These are phyloP conservation scores for Tulasnella sp. DNA, from an alignment of 768 basidiomycete species.

Conservation along the genomic window DNA sequence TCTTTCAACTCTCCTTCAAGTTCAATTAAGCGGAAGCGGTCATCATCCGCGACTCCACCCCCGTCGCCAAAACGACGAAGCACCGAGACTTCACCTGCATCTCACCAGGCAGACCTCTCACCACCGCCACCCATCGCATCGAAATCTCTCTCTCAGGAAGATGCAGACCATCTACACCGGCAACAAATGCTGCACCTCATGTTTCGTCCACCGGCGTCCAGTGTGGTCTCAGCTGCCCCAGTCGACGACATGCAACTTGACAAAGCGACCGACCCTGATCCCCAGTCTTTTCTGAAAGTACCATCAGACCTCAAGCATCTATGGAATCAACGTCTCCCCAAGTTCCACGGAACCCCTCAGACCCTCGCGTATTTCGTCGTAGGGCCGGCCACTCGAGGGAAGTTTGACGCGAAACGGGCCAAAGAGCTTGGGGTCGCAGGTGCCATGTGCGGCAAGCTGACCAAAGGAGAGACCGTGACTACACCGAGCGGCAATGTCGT, in stretches of 20 bases:
- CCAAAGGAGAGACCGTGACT: slow-evolving; percentile 39
- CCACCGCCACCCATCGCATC: not conserved
- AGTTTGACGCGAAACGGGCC: slow-evolving; percentile 63
- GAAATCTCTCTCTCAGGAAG: not conserved
- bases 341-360: slow-evolving; percentile 2
- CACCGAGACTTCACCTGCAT: not conserved
- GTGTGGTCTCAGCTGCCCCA: not conserved
- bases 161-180: not conserved
- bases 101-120: not conserved
- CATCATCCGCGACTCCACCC: slow-evolving; percentile 16
- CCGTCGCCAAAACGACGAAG: slow-evolving; percentile 1
- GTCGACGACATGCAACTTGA: not conserved
- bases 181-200: not conserved
- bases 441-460: slow-evolving; percentile 45
- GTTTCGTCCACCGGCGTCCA: not conserved
- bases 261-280: not conserved
- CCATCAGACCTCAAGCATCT: slow-evolving; percentile 9
- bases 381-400: slow-evolving; percentile 40
- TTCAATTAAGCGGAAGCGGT: slow-evolving; percentile 21
- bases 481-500: slow-evolving; percentile 31
- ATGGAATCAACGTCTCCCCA: slow-evolving; percentile 6
- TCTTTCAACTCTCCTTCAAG: not conserved
- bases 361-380: slow-evolving; percentile 30
- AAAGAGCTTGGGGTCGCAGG: slow-evolving; percentile 51
- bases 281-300: slow-evolving; percentile 24